These are phyloP conservation scores for Fusarium vanettenii DNA, from an alignment of 2,329 filamentous ascomycete genomes.

Conservation along the genomic window DNA sequence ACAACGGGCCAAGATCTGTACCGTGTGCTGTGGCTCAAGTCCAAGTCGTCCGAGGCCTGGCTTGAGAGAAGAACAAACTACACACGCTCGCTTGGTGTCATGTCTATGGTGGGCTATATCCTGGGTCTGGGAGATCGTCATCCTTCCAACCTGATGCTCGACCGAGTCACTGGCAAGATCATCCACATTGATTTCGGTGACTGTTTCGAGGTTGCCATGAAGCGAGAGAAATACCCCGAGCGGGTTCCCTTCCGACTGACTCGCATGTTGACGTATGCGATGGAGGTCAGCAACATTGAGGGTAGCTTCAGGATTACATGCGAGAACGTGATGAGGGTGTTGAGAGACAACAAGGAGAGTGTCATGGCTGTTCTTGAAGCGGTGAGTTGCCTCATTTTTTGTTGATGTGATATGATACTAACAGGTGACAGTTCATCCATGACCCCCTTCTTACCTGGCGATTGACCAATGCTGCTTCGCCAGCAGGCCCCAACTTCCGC, in stretches of 20 bases:
- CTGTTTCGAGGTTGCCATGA: constrained; percentile 99
- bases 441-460: constrained; percentile 99
- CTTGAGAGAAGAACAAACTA: constrained; percentile 98
- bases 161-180: constrained; percentile 94
- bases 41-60: constrained; percentile 97
- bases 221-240: constrained; percentile 98
- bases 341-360: constrained; percentile 97
- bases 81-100: constrained; percentile 94
- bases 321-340: constrained; percentile 97
- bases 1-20: constrained; percentile 99
- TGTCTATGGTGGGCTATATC: constrained; percentile 99
- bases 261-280: constrained; percentile 98
- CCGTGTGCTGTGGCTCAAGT: constrained; percentile 98
- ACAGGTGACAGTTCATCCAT: constrained; percentile 83
- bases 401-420: not conserved
- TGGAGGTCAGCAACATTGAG: constrained; percentile 99
- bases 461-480: constrained; percentile 74
- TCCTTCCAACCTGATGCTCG: constrained; percentile 97
- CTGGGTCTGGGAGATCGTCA: constrained; percentile 96
- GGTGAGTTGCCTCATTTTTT: constrained; percentile 66
- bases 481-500: constrained; percentile 74
- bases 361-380: constrained; percentile 98
- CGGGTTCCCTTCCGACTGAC: constrained; percentile 97
- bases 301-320: constrained; percentile 98
- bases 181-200: constrained; percentile 99